Evolutionary conservation across 1,139 yeast species (phyloP).

Genomic region (Blastobotrys raffinosifermentans): DNA sequence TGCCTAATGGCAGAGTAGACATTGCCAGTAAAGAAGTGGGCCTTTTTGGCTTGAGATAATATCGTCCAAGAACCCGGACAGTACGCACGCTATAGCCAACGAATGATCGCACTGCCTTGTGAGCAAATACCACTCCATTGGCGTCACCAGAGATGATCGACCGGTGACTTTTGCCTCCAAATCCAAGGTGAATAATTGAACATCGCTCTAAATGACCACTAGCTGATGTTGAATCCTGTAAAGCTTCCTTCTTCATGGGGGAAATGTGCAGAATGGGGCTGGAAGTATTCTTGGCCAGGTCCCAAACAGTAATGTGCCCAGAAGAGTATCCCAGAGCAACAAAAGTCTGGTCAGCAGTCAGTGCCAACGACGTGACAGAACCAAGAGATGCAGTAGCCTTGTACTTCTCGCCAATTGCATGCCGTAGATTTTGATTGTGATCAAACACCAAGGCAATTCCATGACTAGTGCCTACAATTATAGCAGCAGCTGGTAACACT

Average conservation of each 20-base stretch:
- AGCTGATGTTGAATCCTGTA: conserved; percentile 21
- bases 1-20: conserved; percentile 50
- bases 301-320: conserved; percentile 47
- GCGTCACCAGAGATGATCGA: conserved; percentile 56
- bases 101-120: conserved; percentile 52
- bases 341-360: conserved; percentile 47
- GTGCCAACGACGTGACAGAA: conserved; percentile 41
- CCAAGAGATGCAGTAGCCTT: conserved; percentile 32
- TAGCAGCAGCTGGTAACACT: conserved; percentile 44
- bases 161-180: conserved; percentile 51
- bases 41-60: conserved; percentile 25
- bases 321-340: conserved; percentile 43
- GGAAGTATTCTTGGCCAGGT: conserved; percentile 29
- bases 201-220: conserved; percentile 51
- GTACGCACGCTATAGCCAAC: conserved; percentile 48
- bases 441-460: conserved; percentile 59
- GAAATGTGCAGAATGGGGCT: conserved; percentile 33
- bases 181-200: conserved; percentile 45
- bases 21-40: conserved; percentile 38
- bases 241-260: conserved; percentile 34
- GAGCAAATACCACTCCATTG: conserved; percentile 54
- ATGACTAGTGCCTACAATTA: conserved; percentile 57
- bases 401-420: conserved; percentile 35
- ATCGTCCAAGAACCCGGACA: conserved; percentile 48
- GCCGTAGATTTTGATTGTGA: conserved; percentile 50